A percentile compares a stretch with the other conserved stretches of the same genome.
phyloP scores from a whole-genome alignment of 2,329 filamentous ascomycete genomes.

The Pseudopyricularia javanii region DNA sequence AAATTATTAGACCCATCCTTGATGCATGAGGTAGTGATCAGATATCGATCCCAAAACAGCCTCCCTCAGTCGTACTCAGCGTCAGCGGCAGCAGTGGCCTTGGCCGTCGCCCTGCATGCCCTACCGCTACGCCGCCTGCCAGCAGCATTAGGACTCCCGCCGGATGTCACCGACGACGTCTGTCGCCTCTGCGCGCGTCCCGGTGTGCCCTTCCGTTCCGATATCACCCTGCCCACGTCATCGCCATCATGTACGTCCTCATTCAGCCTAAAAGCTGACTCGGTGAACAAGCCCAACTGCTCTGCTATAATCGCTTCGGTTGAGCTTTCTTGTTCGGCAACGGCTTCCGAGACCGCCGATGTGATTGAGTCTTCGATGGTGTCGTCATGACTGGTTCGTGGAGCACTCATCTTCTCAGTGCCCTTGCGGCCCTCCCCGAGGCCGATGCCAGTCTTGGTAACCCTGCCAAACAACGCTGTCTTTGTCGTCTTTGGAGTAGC shows the following conservation, averaged over 20 bases:
- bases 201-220: not conserved
- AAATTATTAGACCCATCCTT: not conserved
- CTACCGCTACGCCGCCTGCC: constrained; percentile 3
- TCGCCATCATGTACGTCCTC: not conserved
- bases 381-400: not conserved
- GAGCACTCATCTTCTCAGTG: not conserved
- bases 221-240: not conserved
- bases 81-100: not conserved
- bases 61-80: not conserved
- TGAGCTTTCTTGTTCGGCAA: not conserved
- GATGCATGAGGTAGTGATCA: not conserved
- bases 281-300: not conserved
- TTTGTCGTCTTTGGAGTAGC: not conserved
- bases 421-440: not conserved
- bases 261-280: not conserved
- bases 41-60: not conserved
- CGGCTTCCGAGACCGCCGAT: not conserved
- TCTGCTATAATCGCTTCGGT: not conserved
- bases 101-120: not conserved
- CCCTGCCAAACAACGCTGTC: not conserved
- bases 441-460: not conserved
- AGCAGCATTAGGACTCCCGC: not conserved
- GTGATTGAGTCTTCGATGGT: not conserved
- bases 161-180: not conserved
- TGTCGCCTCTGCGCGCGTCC: not conserved